Percentiles rank a stretch among this genome's conserved stretches.
These are phyloP conservation scores for Ustilago hordei DNA, from an alignment of 1,284 basidiomycete species.

Conservation along the genomic window DNA sequence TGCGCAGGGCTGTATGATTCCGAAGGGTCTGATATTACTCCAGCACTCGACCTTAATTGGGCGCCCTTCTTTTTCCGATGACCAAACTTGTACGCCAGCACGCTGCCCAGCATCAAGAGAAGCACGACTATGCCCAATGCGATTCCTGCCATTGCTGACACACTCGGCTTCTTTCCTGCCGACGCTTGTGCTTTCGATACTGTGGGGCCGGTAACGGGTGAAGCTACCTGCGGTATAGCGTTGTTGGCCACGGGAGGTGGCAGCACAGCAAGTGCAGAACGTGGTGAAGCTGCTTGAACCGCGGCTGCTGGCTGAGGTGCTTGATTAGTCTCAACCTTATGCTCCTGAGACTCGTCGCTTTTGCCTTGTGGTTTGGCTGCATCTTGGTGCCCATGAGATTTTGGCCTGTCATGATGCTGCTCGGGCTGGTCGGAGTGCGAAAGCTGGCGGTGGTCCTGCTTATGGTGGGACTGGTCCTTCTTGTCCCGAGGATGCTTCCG, in stretches of 20 bases:
- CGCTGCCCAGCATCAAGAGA: constrained; percentile 3
- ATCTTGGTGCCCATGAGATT: background rate
- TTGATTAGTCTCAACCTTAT: background rate
- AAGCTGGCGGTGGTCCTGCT: constrained; percentile 2
- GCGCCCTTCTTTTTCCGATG: constrained; percentile 8
- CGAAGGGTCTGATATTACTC: background rate
- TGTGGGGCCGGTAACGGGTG: background rate
- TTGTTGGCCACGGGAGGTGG: background rate
- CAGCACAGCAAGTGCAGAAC: background rate
- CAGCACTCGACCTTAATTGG: no score
- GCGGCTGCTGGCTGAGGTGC: background rate
- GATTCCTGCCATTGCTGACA: constrained; percentile 9
- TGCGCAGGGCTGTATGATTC: background rate
- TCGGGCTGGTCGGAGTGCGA: background rate
- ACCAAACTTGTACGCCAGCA: constrained; percentile 5
- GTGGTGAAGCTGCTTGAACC: background rate
- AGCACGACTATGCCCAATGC: constrained; percentile 13
- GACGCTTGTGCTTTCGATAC: background rate
- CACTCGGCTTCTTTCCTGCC: background rate
- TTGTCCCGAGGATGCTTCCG: constrained; percentile 9
- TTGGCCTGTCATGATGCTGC: background rate
- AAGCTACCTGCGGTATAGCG: background rate
- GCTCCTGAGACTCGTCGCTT: background rate
- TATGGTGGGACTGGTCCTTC: background rate
- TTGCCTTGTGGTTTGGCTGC: background rate